phyloP scores from a whole-genome alignment of 2,329 filamentous ascomycete species.

The Harringtonia lauricola region DNA sequence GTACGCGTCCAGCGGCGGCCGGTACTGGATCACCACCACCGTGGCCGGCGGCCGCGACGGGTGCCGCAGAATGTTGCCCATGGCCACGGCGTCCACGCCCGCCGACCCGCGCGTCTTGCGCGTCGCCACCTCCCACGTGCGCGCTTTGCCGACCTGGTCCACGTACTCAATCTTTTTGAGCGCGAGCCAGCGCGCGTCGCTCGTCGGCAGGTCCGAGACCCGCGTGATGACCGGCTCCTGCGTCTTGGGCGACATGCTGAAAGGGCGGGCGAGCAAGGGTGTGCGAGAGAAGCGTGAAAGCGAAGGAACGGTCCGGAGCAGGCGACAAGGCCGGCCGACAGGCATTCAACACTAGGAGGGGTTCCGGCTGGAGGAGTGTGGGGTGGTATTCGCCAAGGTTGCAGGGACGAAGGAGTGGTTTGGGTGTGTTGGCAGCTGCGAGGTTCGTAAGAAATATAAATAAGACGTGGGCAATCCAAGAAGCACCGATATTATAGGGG shows the following conservation, averaged over 20 bases:
- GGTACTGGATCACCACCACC: slow-evolving; percentile 14
- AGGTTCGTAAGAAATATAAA: too few species aligned
- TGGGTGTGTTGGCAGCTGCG: too few species aligned
- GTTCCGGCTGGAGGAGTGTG: too few species aligned
- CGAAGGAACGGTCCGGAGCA: not conserved
- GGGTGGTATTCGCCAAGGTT: too few species aligned
- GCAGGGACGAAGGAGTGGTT: too few species aligned
- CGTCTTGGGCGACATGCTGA: slow-evolving; percentile 17
- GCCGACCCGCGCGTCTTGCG: slow-evolving; percentile 43
- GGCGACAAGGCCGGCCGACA: not conserved
- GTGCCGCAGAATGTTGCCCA: slow-evolving; percentile 46
- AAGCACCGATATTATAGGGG: too few species aligned
- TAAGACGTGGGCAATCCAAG: too few species aligned
- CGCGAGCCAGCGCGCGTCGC: slow-evolving; percentile 45
- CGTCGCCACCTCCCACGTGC: slow-evolving; percentile 49
- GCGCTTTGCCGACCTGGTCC: slow-evolving; percentile 40
- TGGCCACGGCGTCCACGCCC: slow-evolving; percentile 50
- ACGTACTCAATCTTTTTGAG: slow-evolving; percentile 46
- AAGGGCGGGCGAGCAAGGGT: not conserved
- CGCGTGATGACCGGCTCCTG: slow-evolving; percentile 34
- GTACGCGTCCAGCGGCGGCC: slow-evolving; percentile 31
- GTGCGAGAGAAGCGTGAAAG: not conserved
- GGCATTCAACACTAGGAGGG: too few species aligned
- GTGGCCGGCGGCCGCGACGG: slow-evolving; percentile 31
- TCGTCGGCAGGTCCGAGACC: slow-evolving; percentile 34